These are phyloP conservation scores for Fusarium nygamai DNA, from an alignment of 2,329 filamentous ascomycete genomes.

Conservation along the genomic window DNA sequence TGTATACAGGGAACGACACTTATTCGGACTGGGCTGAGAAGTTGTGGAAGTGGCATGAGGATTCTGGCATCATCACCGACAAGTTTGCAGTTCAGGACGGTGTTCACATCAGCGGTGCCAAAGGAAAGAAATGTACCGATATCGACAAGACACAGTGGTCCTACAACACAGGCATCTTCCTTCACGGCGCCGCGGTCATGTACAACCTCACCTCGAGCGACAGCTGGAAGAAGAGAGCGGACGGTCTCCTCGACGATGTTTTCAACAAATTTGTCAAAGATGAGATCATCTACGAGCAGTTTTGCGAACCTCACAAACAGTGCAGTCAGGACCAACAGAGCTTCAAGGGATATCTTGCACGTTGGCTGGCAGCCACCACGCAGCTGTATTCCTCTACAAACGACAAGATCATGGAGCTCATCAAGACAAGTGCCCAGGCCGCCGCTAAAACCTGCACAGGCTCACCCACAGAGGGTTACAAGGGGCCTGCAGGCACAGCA, in stretches of 20 bases:
- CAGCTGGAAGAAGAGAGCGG: conserved; percentile 66
- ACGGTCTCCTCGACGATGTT: conserved; percentile 65
- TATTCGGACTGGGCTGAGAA: conserved; percentile 80
- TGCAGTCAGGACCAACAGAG: conserved; percentile 78
- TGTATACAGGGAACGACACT: conserved; percentile 81
- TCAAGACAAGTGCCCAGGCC: conserved; percentile 61
- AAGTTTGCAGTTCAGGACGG: conserved; percentile 66
- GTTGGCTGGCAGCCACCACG: conserved; percentile 69
- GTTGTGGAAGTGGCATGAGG: conserved; percentile 72
- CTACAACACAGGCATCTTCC: conserved; percentile 74
- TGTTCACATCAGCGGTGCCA: conserved; percentile 49
- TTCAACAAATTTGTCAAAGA: conserved; percentile 63
- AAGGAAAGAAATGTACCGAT: conserved; percentile 61
- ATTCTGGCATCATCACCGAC: conserved; percentile 64
- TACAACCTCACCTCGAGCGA: conserved; percentile 66
- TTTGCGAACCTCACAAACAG: conserved; percentile 68
- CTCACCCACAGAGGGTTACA: conserved; percentile 52
- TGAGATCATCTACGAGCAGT: conserved; percentile 69
- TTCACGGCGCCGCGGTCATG: conserved; percentile 70
- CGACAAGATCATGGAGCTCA: conserved; percentile 60
- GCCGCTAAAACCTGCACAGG: conserved; percentile 65
- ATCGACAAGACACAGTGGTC: conserved; percentile 72
- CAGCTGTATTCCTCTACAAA: conserved; percentile 65
- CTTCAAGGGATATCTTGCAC: conserved; percentile 80
- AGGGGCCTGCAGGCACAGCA: conserved; percentile 65